Percentiles rank a stretch among this genome's conserved stretches.
Conservation (phyloP, 176 grass and related monocot genomes). For the Pharus latifolius region DNA sequence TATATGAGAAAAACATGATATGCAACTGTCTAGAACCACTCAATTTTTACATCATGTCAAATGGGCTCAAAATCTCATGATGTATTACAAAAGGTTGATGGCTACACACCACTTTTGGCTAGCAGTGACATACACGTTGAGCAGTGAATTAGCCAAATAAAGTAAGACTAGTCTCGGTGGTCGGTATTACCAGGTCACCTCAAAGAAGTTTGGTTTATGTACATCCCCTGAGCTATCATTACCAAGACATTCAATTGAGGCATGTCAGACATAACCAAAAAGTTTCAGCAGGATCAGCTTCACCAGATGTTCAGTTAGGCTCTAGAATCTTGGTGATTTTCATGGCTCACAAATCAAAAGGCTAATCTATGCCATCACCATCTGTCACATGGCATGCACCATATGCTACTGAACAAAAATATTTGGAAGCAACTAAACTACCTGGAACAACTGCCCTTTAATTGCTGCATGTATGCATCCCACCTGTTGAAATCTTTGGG, state of each 20-base stretch:
- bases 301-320: background rate
- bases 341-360: background rate
- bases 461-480: conserved; percentile 79
- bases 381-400: background rate
- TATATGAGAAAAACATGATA: background rate
- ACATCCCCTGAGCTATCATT: background rate
- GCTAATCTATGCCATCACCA: background rate
- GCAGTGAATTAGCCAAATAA: background rate
- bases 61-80: conserved; percentile 5
- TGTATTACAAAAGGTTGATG: conserved; percentile 6
- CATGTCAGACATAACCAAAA: background rate
- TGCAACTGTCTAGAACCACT: background rate
- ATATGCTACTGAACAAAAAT: conserved; percentile 14
- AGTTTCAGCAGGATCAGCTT: background rate
- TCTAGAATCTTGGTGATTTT: background rate
- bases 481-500: conserved; percentile 79
- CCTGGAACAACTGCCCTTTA: conserved; percentile 89
- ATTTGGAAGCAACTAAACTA: conserved; percentile 25
- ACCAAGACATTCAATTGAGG: background rate
- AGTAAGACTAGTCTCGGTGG: background rate
- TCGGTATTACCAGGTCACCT: background rate
- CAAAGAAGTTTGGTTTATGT: background rate
- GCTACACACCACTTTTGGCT: background rate
- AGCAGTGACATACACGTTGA: background rate
- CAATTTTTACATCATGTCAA: background rate